Base-by-base conservation (phyloP, 2,329 filamentous ascomycete species). In the Aspergillus arachidicola region DNA sequence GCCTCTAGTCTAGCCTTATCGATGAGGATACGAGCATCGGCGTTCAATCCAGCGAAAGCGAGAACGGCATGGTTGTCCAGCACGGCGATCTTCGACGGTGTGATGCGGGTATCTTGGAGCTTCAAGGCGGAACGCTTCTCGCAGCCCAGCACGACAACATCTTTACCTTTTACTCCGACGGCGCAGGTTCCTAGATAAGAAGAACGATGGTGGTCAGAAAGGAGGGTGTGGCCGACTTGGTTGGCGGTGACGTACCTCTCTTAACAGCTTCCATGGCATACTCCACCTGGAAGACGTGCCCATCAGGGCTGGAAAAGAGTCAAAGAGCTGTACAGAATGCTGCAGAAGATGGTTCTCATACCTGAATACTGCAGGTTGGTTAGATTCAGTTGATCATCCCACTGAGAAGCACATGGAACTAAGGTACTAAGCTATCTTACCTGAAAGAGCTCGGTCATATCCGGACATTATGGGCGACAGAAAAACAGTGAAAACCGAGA, bases 71-170 rank as follows among this genome's bases (percentile, higher is more conserved):
- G 95, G 75, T 89, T 92, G 80, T 99, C 95, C 76, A 99, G 88
- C 69, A 97, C 88, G 73, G 94, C 93, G 80, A 99, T 97, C 86
- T 99, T 99, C 72, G 95, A 98, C 14, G 95, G 95, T 34, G 95
- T 99, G 81, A 99, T 99, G 78, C 95, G 91, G 63, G 96, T 99
- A 81, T 99, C 95, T 86, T 99, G 95, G 65, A 99, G 89, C 84
- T 99, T 99, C 91, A 99, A 97, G 38, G 95, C 95, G 59, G 95
- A 98, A 73, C 94, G 89, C 87, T 99, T 99, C 84, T 99, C 95
- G 82, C 95, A 99, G 74, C 95, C 95, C 57, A 99, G 86, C 34
- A 99, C 95, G 41, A 99, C 95, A 68, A 98, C 91, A 79, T 96
- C 92, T 73, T 87, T 86, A 74, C 95, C 95, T 84, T 99, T 99